Percentiles rank a stretch among this genome's conserved stretches.
Evolutionary conservation across 2,329 filamentous ascomycete genomes (phyloP).

Genomic region (Epichloe sp.): DNA sequence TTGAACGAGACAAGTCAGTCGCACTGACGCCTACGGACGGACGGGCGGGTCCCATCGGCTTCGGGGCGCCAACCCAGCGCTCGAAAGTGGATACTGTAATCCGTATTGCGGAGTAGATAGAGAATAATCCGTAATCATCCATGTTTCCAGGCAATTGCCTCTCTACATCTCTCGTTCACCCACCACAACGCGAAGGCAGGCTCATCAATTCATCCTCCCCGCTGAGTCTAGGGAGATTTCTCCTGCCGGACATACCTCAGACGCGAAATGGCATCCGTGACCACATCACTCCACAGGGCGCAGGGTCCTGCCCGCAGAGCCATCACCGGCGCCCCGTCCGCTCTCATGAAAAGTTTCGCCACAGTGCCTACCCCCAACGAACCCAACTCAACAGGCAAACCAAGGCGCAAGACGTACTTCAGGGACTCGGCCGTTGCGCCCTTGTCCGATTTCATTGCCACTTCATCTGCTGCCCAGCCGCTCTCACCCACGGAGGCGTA

Average conservation of each 20-base stretch:
- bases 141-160: neutral
- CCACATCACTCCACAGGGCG: slow-evolving; percentile 27
- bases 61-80: neutral
- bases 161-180: neutral
- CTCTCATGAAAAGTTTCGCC: slow-evolving; percentile 26
- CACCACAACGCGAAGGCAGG: neutral
- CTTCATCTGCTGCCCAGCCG: slow-evolving; percentile 25
- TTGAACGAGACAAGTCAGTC: neutral
- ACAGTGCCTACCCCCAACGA: slow-evolving; percentile 27
- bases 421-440: slow-evolving; percentile 44
- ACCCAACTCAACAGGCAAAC: slow-evolving; percentile 10
- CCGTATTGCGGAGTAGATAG: too few relatives aligned
- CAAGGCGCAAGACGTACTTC: slow-evolving; percentile 38
- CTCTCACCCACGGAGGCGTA: slow-evolving; percentile 42
- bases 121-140: neutral
- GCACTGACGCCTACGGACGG: neutral
- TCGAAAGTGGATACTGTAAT: neutral
- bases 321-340: slow-evolving; percentile 19
- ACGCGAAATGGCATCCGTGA: slow-evolving; percentile 20
- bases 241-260: neutral
- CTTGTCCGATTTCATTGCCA: slow-evolving; percentile 43
- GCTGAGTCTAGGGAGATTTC: neutral
- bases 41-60: neutral
- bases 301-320: slow-evolving; percentile 29
- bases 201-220: neutral